These are phyloP conservation scores for Tricholoma furcatifolium DNA, from an alignment of 768 basidiomycete genomes.

Conservation along the genomic window DNA sequence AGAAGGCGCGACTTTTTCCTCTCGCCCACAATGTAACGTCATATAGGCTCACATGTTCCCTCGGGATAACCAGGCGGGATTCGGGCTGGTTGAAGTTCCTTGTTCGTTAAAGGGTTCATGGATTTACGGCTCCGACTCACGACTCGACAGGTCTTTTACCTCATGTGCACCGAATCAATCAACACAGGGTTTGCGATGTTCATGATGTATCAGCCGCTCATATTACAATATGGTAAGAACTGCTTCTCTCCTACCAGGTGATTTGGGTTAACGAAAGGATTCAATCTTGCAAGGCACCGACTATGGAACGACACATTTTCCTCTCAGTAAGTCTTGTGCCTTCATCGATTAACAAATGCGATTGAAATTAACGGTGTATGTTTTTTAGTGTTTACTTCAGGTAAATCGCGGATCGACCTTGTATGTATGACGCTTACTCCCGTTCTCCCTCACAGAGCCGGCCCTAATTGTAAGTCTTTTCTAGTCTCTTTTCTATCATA, in stretches of 20 bases:
- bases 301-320: constrained; percentile 5
- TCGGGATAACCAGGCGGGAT: background rate
- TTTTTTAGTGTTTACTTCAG: too few species aligned
- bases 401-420: too few species aligned
- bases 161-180: constrained; percentile 23
- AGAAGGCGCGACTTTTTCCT: constrained; percentile 10
- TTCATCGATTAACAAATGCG: too few species aligned
- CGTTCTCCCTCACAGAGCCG: constrained; percentile 11
- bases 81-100: background rate
- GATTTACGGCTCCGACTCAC: background rate
- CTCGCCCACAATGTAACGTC: background rate
- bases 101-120: background rate
- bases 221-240: constrained; percentile 18
- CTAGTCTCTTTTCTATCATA: background rate
- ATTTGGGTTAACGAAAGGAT: background rate
- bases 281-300: background rate
- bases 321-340: constrained; percentile 3
- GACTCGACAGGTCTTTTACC: constrained; percentile 18
- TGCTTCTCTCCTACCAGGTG: background rate
- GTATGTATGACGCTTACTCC: background rate
- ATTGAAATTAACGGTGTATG: too few species aligned
- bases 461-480: constrained; percentile 8
- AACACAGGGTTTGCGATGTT: constrained; percentile 20
- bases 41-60: background rate
- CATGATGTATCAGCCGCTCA: constrained; percentile 23